Conservation (phyloP, 768 basidiomycete genomes). For the Macrolepiota dolichaula region DNA sequence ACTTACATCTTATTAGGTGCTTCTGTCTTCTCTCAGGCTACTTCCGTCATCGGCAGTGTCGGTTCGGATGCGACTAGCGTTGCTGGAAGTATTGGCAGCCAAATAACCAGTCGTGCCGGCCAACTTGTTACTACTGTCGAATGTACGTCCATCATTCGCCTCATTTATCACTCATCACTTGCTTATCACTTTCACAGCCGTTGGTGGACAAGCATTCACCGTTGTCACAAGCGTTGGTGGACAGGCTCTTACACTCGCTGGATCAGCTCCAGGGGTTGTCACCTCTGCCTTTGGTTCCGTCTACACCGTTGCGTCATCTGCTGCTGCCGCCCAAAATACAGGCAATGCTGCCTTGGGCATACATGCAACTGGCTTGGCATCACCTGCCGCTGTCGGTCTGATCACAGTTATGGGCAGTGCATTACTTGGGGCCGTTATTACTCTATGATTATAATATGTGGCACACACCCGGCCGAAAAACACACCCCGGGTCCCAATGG, state of each 20-base stretch:
- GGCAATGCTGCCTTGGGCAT: slow-evolving; percentile 18
- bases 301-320: slow-evolving; percentile 52
- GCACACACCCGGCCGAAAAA: neutral
- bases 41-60: slow-evolving; percentile 20
- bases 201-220: slow-evolving; percentile 49
- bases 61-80: neutral
- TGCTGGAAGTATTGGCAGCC: slow-evolving; percentile 21
- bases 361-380: slow-evolving; percentile 22
- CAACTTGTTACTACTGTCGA: slow-evolving; percentile 36
- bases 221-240: slow-evolving; percentile 60
- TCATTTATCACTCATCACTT: neutral
- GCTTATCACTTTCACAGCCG: slow-evolving; percentile 31
- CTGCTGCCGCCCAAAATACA: slow-evolving; percentile 23
- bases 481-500: neutral
- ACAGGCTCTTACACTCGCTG: slow-evolving; percentile 55
- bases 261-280: slow-evolving; percentile 32
- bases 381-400: slow-evolving; percentile 29
- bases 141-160: slow-evolving; percentile 29
- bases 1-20: slow-evolving; percentile 21
- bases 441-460: slow-evolving; percentile 22
- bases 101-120: slow-evolving; percentile 28
- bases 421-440: slow-evolving; percentile 36
- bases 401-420: slow-evolving; percentile 36
- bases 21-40: slow-evolving; percentile 35
- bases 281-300: slow-evolving; percentile 53